Base-by-base conservation (phyloP, 371 early-diverging fungal species). In the Fennellomyces sp. region DNA sequence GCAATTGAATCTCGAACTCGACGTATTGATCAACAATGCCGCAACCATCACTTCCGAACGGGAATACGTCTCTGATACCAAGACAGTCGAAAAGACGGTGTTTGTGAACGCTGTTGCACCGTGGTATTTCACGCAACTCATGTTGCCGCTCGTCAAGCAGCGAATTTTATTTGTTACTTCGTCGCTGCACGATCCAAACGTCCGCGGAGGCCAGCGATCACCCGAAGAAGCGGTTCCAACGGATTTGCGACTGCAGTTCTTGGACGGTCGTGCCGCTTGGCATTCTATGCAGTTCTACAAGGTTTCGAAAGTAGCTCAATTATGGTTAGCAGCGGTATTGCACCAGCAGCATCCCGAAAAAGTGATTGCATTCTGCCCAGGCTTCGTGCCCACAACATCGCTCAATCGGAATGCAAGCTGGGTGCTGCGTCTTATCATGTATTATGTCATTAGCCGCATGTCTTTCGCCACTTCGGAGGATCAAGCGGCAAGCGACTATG, bases 341-440 rank as follows among this genome's bases (percentile, higher is more conserved):
- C 58, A 59, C 7, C 29, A 64, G 17, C 48, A 27, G 23, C 33
- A 31, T n/a, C 61, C 61, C 13, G 28, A 58, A 4, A 29, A 69
- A 5, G 31, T 63, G n/a, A 55, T 68, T 21, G 64, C 66, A 0
- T 64, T 78, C 23, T 78, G 75, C 30, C 78, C 78, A 8, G 78
- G 78, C 26, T 78, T 78, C 68, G 78, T 78, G 8, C 78, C 78
- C 23, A 61, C 70, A 1, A 78, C 78, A 10, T 61, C 38, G 13
- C 58, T 78, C n/a, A 58, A 59, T 26, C 72, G 78, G 8, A 48
- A 69, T 17, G 63, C 72, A 4, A 29, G 56, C 6, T 65, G 59
- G 28, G 1, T 64, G 1, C 8, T 61, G 8, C 58, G 59, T 21
- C 10, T 70, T n/a, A 10, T 68, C 6, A 64, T 78, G 61, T 62